A percentile compares a stretch with the other conserved stretches of the same genome.
These are phyloP conservation scores for Pichia norvegensis DNA, from an alignment of 1,139 yeast genomes.

Conservation along the genomic window DNA sequence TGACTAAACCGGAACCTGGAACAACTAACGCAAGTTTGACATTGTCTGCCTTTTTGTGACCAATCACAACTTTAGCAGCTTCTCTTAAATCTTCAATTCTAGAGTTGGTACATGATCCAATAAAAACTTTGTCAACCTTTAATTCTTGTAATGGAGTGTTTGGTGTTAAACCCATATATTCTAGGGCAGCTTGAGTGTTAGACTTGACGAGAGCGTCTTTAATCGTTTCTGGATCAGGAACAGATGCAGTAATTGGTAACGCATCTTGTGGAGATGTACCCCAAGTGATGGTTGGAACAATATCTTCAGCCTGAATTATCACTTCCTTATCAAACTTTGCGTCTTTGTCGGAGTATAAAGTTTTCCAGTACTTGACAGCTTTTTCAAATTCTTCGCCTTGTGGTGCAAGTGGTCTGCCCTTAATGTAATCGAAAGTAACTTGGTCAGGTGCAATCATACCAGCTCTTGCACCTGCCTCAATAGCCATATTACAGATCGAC, in stretches of 20 bases:
- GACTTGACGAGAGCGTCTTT: slow-evolving; percentile 69
- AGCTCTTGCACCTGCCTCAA: slow-evolving; percentile 98
- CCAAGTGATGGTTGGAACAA: slow-evolving; percentile 96
- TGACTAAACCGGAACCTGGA: slow-evolving; percentile 95
- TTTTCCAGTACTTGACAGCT: slow-evolving; percentile 84
- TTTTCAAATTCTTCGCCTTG: slow-evolving; percentile 90
- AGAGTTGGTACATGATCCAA: slow-evolving; percentile 97
- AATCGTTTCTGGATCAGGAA: slow-evolving; percentile 78
- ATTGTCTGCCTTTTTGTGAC: slow-evolving; percentile 75
- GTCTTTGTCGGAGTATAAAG: slow-evolving; percentile 79
- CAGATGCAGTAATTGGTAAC: slow-evolving; percentile 79
- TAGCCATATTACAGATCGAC: slow-evolving; percentile 99
- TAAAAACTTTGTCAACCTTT: slow-evolving; percentile 82
- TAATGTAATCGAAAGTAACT: slow-evolving; percentile 74
- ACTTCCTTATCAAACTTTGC: slow-evolving; percentile 85
- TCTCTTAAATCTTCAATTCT: slow-evolving; percentile 95
- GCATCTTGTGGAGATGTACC: slow-evolving; percentile 99
- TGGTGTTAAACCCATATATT: slow-evolving; percentile 85
- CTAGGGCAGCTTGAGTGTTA: slow-evolving; percentile 85
- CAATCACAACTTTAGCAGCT: slow-evolving; percentile 90
- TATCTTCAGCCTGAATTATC: slow-evolving; percentile 71
- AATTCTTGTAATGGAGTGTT: slow-evolving; percentile 72
- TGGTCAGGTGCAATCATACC: slow-evolving; percentile 98
- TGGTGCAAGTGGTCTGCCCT: slow-evolving; percentile 94
- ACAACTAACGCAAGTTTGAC: slow-evolving; percentile 84